Evolutionary conservation across 2,329 filamentous ascomycete species (phyloP), one percentile per base, ranked within the genome.

Genomic region (Tolypocladium tundrense): DNA sequence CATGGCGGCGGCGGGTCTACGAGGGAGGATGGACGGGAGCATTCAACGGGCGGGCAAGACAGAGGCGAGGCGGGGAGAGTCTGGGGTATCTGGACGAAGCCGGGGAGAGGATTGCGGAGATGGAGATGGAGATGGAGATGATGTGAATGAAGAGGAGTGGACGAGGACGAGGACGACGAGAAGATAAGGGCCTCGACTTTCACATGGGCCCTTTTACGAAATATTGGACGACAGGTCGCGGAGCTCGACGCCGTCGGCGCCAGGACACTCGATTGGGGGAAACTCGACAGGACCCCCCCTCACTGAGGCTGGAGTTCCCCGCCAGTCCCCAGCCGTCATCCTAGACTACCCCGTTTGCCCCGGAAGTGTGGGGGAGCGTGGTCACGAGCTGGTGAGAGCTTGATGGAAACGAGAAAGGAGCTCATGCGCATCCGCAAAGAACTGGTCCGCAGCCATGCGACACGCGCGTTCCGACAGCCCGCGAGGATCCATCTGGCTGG

Each of bases 1-100:
- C 72, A 74, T 74, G 57, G 59, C 65, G 63, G 27, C 27, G 27
- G 55, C 57, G 60, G 59, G 54, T 58, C 61, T 57, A 58, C 57
- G 64, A 56, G 61, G 58, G 35, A 68, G 60, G 48, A 68, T 59
- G 55, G 62, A 66, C 43, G 61, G 62, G 54, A 67, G 58, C 62
- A 67, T 65, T 59, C 62, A 66, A 51, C 33, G n/a, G 45, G n/a
- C 27, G 51, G 27, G 43, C 52, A 41, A 56, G 21, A 37, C 14
- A n/a, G 27, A 24, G 27, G 1, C 19, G 27, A 50, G 10, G 31
- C 16, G 27, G 19, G n/a, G 35, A 21, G 21, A 41, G 14, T 43
- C 53, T 35, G 53, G 53, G 53, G 53, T 54, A 54, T 16, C 13
- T 19, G 53, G 24, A 43, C 10, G 39, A 40, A 31, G 21, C 53